Base-by-base conservation (phyloP, 2,329 filamentous ascomycete genomes). In the Albifimbria verrucaria region DNA sequence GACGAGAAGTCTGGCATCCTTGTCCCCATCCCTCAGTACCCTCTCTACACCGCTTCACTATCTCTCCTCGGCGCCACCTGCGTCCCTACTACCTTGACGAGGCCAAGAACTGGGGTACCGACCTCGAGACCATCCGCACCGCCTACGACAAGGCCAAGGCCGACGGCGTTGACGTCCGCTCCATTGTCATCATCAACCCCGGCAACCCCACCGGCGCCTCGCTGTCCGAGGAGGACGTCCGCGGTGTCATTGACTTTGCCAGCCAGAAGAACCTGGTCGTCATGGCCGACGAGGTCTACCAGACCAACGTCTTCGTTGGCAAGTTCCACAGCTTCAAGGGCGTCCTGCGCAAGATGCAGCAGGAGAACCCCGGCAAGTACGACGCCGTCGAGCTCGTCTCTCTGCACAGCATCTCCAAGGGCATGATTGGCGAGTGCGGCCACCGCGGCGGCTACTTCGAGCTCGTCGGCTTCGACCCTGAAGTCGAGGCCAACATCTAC, bases 391-490 rank as follows among this genome's bases (percentile, higher is more conserved):
- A 97, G 77, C 84, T 99, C 53, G 93, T 88, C 48, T 96, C 91
- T 50, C 80, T 99, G 60, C 93, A 99, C 80, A 93, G 88, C 65
- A 82, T 95, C 52, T 96, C 91, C 69, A 99, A 99, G 83, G 94
- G 94, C 65, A 97, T 99, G 92, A 90, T 97, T 9, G 94, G 94
- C 68, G 94, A 99, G 78, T 99, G 94, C 71, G 94, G 94, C 50
- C 94, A 99, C 78, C 90, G 94, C 59, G 94, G 93, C 62, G 94
- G 94, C 51, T 99, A 96, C 81, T 97, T 97, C 68, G 94, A 99
- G 80, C 86, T 99, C 53, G 84, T 92, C 55, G 90, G 90, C 62
- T 97, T 99, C 72, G 86, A 96, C 69, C 75, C 83, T 11, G 80
- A 89, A 65, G 94, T 99, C 59, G 87, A 90, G 67, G 90, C 88